Percentiles rank a stretch among this genome's conserved stretches.
Conservation (phyloP, 202 grass and related monocot species). For the Zoysia matrella region DNA sequence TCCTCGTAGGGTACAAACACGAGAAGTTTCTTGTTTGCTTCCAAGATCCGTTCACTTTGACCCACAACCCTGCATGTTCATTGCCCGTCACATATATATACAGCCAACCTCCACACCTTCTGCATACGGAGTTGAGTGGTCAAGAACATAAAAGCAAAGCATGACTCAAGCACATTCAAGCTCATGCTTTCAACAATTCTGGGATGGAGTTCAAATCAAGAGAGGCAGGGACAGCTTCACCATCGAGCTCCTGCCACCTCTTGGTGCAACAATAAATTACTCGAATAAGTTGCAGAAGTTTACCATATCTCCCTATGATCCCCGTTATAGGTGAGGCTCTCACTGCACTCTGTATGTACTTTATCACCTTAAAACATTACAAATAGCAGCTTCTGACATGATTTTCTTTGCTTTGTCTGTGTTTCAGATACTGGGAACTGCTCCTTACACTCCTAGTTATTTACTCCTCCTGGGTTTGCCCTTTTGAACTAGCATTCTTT, state of each 20-base stretch:
- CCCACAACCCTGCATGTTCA: constrained; percentile 36
- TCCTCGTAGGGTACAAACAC: constrained; percentile 56
- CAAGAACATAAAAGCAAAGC: constrained; percentile 40
- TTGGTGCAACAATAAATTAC: constrained; percentile 69
- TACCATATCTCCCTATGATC: constrained; percentile 66
- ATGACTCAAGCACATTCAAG: constrained; percentile 57
- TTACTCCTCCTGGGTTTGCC: constrained; percentile 82
- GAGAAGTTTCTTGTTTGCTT: constrained; percentile 41
- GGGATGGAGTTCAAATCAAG: constrained; percentile 49
- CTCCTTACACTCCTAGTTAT: constrained; percentile 74
- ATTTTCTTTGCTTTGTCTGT: constrained; percentile 44
- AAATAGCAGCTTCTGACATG: constrained; percentile 47
- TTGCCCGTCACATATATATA: constrained; percentile 48
- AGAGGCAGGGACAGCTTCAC: constrained; percentile 48
- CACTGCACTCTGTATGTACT: constrained; percentile 13
- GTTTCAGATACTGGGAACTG: constrained; percentile 78
- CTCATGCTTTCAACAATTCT: constrained; percentile 50
- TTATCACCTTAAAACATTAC: constrained; percentile 13
- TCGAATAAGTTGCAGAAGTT: constrained; percentile 72
- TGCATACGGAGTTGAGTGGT: constrained; percentile 36
- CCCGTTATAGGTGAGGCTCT: constrained; percentile 60
- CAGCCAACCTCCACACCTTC: constrained; percentile 34
- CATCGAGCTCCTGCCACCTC: constrained; percentile 66
- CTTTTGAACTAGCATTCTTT: constrained; percentile 81
- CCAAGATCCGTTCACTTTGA: constrained; percentile 43